Percentiles rank a stretch among this genome's conserved stretches.
These are phyloP conservation scores for Colletotrichum tanaceti DNA, from an alignment of 2,329 filamentous ascomycete species.

Conservation along the genomic window DNA sequence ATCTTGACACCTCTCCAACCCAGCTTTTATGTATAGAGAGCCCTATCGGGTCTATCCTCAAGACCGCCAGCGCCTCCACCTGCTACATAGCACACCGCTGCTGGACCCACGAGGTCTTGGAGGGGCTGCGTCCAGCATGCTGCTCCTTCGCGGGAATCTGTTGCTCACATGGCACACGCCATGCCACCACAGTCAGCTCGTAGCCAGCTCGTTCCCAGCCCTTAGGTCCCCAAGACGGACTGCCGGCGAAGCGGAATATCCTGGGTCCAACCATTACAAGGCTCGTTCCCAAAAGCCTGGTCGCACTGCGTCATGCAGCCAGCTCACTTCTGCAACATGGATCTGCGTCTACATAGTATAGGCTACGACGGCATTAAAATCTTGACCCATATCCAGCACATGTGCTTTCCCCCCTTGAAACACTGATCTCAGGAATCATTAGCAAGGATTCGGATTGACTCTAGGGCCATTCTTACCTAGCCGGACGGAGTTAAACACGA, in stretches of 20 bases:
- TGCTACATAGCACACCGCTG: background rate
- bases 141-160: constrained; percentile 24
- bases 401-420: constrained; percentile 3
- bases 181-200: constrained; percentile 9
- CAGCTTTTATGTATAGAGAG: no score
- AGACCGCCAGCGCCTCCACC: background rate
- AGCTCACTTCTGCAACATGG: constrained; percentile 18
- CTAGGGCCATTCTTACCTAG: background rate
- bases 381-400: constrained; percentile 4
- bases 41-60: no score
- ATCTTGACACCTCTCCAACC: no score
- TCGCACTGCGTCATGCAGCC: constrained; percentile 27
- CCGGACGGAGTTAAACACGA: background rate
- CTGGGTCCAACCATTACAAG: background rate
- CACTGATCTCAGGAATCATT: background rate
- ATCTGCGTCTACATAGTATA: background rate
- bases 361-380: constrained; percentile 10
- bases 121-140: constrained; percentile 1
- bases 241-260: background rate
- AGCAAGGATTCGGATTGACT: background rate
- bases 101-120: background rate
- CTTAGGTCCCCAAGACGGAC: background rate
- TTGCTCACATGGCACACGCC: constrained; percentile 10
- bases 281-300: constrained; percentile 13
- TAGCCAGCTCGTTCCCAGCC: background rate